A percentile compares a stretch with the other conserved stretches of the same genome.
Conservation (phyloP, 2,329 filamentous ascomycete genomes). For the Talaromyces sp. region DNA sequence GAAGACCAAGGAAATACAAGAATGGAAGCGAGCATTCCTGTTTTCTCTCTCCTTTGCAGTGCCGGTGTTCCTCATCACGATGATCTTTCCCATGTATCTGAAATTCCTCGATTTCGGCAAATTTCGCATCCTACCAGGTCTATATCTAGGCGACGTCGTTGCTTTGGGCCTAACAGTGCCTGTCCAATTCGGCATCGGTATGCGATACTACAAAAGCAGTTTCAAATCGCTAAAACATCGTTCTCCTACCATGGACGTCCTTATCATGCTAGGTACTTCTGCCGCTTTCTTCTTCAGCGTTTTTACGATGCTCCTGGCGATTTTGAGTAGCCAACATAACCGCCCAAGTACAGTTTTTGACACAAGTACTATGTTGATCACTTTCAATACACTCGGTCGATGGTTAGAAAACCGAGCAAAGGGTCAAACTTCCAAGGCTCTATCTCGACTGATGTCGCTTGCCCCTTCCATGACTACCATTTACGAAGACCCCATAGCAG, state of each 20-base stretch:
- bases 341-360: slow-evolving; percentile 90
- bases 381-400: slow-evolving; percentile 85
- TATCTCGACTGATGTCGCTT: slow-evolving; percentile 91
- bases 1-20: slow-evolving; percentile 92
- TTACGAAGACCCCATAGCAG: slow-evolving; percentile 89
- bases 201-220: slow-evolving; percentile 89
- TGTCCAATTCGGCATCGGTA: slow-evolving; percentile 93
- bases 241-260: slow-evolving; percentile 94
- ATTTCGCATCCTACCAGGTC: slow-evolving; percentile 63
- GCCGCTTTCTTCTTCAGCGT: slow-evolving; percentile 95
- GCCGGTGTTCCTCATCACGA: slow-evolving; percentile 87
- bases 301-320: slow-evolving; percentile 78
- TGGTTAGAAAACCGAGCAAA: slow-evolving; percentile 94
- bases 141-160: slow-evolving; percentile 84
- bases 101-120: slow-evolving; percentile 73
- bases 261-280: slow-evolving; percentile 90
- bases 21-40: slow-evolving; percentile 81
- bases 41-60: slow-evolving; percentile 77
- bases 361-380: slow-evolving; percentile 97
- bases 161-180: slow-evolving; percentile 84
- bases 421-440: slow-evolving; percentile 89
- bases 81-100: slow-evolving; percentile 86
- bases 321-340: slow-evolving; percentile 70
- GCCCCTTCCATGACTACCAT: slow-evolving; percentile 97
- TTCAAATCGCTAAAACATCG: slow-evolving; percentile 88